phyloP scores from a whole-genome alignment of 1,139 yeast genomes.

The Wickerhamomyces sp. region DNA sequence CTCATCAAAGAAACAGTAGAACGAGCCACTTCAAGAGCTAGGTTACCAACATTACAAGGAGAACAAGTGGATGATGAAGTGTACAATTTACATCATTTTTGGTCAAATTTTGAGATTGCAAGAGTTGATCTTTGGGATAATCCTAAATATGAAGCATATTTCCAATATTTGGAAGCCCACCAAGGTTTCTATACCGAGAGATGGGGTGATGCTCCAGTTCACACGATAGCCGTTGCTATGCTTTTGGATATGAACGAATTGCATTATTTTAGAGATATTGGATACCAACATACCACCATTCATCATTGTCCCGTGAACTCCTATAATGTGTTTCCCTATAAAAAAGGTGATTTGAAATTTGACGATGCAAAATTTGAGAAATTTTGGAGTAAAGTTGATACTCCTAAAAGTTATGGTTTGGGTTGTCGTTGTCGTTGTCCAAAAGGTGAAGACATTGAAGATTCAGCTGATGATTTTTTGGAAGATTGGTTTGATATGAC shows the following conservation, averaged over 20 bases:
- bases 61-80: slow-evolving; percentile 62
- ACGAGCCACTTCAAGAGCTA: slow-evolving; percentile 18
- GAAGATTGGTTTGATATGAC: slow-evolving; percentile 34
- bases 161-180: slow-evolving; percentile 56
- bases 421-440: slow-evolving; percentile 92
- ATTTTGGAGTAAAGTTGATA: slow-evolving; percentile 34
- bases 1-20: slow-evolving; percentile 19
- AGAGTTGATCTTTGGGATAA: slow-evolving; percentile 67
- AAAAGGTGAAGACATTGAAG: slow-evolving; percentile 35
- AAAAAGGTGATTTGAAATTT: slow-evolving; percentile 10
- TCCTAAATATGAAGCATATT: slow-evolving; percentile 57
- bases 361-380: slow-evolving; percentile 13
- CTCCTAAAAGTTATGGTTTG: slow-evolving; percentile 48
- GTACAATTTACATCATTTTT: slow-evolving; percentile 80
- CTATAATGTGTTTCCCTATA: slow-evolving; percentile 41
- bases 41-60: slow-evolving; percentile 35
- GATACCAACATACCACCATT: slow-evolving; percentile 73
- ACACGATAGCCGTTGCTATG: slow-evolving; percentile 77
- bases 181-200: slow-evolving; percentile 86
- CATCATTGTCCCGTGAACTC: slow-evolving; percentile 82
- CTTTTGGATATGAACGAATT: slow-evolving; percentile 59
- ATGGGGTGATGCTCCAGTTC: slow-evolving; percentile 97
- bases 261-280: slow-evolving; percentile 88
- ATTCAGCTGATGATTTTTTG: slow-evolving; percentile 33
- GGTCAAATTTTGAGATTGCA: slow-evolving; percentile 94